Base-by-base conservation (phyloP, 2,329 filamentous ascomycete genomes). In the Aureobasidium sp. region DNA sequence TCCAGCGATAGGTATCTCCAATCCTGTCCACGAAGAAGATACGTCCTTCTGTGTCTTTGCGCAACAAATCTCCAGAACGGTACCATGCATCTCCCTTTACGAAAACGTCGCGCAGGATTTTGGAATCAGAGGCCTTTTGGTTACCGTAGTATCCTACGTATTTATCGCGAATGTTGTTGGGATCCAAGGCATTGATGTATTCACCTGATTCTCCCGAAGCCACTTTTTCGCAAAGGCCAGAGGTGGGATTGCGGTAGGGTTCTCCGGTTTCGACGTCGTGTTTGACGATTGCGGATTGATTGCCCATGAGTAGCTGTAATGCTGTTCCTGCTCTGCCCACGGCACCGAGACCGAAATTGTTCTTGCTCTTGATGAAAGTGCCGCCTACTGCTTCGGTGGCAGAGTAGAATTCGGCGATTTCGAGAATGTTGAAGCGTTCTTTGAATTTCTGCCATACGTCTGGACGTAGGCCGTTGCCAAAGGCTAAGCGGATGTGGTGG, bases 81-180 rank as follows among this genome's bases (percentile, higher is more conserved):
- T 94, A 97, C 84, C 89, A 97, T 0, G 89, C 90, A 73, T 97
- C 94, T 18, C 92, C 93, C 73, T 91, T 91, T 66, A 79, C 81
- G 69, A 96, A 88, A 2, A 96, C 92, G 71, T 91, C 82, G 6
- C 91, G 87, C 67, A 96, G 77, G 54, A 97, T 86, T 79, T 97
- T 97, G 69, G 87, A 85, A 45, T 88, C 81, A 0, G 91, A 93
- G 0, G 94, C 93, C 38, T 86, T 84, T 18, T 84, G 77, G 75
- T 97, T 94, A 67, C 90, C 88, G 77, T 91, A 93, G 79, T 97
- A 97, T 2, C 94, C 94, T 74, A 94, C 92, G 80, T 94, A 97
- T 16, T 86, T 87, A 38, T 84, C 82, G 40, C 82, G 78, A 56
- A 91, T 87, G 70, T 94, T 86, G 0, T 83, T 79, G 0, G 89